Evolutionary conservation across 1,139 yeast genomes (phyloP), one percentile per base, ranked within the genome.

Genomic region (Debaryomyces subglobosus): DNA sequence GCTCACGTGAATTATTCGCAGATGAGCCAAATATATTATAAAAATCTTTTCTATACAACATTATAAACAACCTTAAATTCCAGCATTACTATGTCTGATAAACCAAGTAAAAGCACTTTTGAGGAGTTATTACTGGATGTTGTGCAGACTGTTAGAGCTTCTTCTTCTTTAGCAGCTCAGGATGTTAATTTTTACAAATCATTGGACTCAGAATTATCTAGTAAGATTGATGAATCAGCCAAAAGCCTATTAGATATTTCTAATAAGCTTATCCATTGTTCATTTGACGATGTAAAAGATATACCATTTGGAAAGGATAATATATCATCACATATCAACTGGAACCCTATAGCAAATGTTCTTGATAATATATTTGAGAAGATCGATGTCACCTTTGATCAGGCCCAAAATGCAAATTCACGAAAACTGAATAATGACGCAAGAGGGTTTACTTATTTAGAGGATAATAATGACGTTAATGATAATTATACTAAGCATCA

Each of bases 181-280:
- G 99, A 94, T 69, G 79, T 91, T 23, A 79, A 78, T 39, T 94
- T 92, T 60, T 82, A 84, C 67, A 78, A 78, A 47, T 81, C 91
- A 40, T 65, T 91, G n/a, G 96, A 90, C 60, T 60, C 73, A 2
- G 61, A 66, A 0, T 63, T 88, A 25, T 71, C 79, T 5, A 51
- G 58, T 1, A 63, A 75, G 16, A 70, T 84, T 21, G 77, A 78
- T 29, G 57, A 60, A 1, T 65, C 81, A 2, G 74, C 85, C 1
- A 57, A 61, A 5, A 66, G 73, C 29, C 60, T 91, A 13, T 65
- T 86, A 39, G 70, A 65, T 4, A 59, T 86, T 42, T 77, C 86
- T 44, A 85, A 85, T 61, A 70, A 68, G 16, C 58, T 90, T 20
- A 62, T 85, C 1, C 64, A 71, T 30, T 50, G 60, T 3, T 49